Base-by-base conservation (phyloP, 1,139 yeast species). In the Magnusiomyces tetraspermus region DNA sequence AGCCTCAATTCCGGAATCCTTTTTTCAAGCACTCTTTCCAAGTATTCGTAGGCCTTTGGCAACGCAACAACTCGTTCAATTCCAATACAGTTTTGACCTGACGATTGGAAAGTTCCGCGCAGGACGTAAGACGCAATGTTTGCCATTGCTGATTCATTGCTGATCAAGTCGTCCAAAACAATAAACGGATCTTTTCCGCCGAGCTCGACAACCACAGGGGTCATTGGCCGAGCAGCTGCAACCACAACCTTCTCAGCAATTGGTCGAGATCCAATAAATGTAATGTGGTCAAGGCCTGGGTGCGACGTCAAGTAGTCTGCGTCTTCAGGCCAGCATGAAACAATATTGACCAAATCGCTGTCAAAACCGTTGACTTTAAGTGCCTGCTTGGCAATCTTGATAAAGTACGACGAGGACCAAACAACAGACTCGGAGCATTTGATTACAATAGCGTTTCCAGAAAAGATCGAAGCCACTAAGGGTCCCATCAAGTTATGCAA, bases 71-170 rank as follows among this genome's bases (percentile, higher is more conserved):
- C 95, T 58, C 98, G 76, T 69, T 92, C 98, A 53, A 92, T 85
- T 46, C 98, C 97, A 65, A 92, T 92, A 71, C 98, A 92, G 66
- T 92, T 92, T 67, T 92, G 98, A 10, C 98, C 98, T 0, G 96
- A 87, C 54, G 96, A 85, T 70, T 92, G 98, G 72, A 89, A 92
- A 0, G 96, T 84, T 28, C 97, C 98, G 65, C 98, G 77, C 83
- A 92, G 77, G 42, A 92, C 76, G 31, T 88, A 82, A 5, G 96
- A 86, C 0, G 96, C 80, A 43, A 92, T 74, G 49, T 76, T 72
- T 23, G 52, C 59, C 52, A 58, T 23, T 46, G 54, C 31, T 13
- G 52, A 54, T 24, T 55, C 55, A 36, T 33, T 46, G 13, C 17
- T 24, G 17, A 36, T 46, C 26, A 46, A 22, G 30, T 61, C 63